Conservation (phyloP, 306 rosid species). For the Luffa aegyptiaca region DNA sequence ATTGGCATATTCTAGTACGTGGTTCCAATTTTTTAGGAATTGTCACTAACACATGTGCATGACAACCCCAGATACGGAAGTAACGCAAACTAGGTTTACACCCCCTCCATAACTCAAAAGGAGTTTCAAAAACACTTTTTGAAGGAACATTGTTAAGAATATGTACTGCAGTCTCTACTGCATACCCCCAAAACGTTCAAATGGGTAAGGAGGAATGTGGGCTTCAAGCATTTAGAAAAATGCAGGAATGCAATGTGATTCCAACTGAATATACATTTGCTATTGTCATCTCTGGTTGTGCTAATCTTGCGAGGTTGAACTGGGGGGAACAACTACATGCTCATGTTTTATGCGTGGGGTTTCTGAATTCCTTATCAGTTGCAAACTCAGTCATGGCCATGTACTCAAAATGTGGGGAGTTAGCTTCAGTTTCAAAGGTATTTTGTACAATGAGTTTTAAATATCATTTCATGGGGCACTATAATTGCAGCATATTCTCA, state of each 20-base stretch:
- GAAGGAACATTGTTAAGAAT: too few species aligned
- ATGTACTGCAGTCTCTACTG: too few species aligned
- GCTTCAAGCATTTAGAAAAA: constrained; percentile 44
- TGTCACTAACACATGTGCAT: too few species aligned
- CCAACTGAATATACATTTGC: constrained; percentile 75
- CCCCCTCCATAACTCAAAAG: too few species aligned
- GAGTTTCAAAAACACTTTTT: too few species aligned
- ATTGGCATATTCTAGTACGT: too few species aligned
- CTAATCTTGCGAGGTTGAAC: constrained; percentile 39
- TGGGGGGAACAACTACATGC: constrained; percentile 67
- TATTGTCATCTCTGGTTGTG: constrained; percentile 52
- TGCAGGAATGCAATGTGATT: constrained; percentile 43
- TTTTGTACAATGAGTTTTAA: constrained; percentile 42
- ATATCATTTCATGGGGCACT: constrained; percentile 83
- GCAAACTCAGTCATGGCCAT: constrained; percentile 54
- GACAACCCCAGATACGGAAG: too few species aligned
- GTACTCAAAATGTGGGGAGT: constrained; percentile 59
- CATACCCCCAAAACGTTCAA: constrained; percentile 10
- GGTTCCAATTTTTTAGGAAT: too few species aligned
- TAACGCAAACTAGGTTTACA: too few species aligned
- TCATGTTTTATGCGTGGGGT: constrained; percentile 39
- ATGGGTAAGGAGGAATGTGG: constrained; percentile 47
- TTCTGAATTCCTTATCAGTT: constrained; percentile 45
- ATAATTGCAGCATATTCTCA: constrained; percentile 67
- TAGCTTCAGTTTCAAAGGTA: constrained; percentile 41